Evolutionary conservation across 225 moss, liverwort and hornwort genomes (phyloP).

Genomic region (Physcomitrellopsis africana): DNA sequence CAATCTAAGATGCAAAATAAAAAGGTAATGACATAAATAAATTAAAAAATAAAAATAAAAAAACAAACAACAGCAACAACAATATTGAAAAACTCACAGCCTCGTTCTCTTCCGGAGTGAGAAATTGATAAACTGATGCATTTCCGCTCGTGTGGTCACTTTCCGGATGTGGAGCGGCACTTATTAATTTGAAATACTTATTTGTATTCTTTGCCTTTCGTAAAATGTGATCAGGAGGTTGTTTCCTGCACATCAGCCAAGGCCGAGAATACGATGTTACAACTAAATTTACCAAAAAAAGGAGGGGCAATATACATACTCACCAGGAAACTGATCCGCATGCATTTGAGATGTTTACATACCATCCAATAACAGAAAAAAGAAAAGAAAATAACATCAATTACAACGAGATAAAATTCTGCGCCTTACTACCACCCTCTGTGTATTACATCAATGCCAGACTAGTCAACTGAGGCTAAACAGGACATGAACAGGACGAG

Average conservation of each 20-base stretch:
- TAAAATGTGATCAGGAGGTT: constrained; percentile 74
- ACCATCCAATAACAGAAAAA: neutral
- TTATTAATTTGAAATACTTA: constrained; percentile 73
- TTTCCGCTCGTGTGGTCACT: constrained; percentile 41
- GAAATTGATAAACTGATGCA: constrained; percentile 58
- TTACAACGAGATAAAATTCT: neutral
- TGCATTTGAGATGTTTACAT: neutral
- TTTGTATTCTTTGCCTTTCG: constrained; percentile 53
- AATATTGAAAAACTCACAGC: constrained; percentile 48
- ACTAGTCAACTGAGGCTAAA: constrained; percentile 10
- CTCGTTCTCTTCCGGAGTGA: constrained; percentile 69
- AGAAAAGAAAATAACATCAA: neutral
- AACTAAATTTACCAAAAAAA: constrained; percentile 19
- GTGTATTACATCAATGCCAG: neutral
- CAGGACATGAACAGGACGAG: constrained; percentile 19
- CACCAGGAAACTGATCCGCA: neutral
- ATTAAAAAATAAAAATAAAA: neutral
- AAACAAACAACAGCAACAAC: neutral
- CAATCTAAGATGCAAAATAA: neutral
- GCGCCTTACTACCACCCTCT: neutral
- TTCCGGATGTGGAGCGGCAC: constrained; percentile 63
- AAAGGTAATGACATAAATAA: neutral
- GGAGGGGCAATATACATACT: neutral
- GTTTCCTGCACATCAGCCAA: constrained; percentile 55
- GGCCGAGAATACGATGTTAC: constrained; percentile 5